Conservation (phyloP, 139 green algal genomes). For the Chlorella sp. region DNA sequence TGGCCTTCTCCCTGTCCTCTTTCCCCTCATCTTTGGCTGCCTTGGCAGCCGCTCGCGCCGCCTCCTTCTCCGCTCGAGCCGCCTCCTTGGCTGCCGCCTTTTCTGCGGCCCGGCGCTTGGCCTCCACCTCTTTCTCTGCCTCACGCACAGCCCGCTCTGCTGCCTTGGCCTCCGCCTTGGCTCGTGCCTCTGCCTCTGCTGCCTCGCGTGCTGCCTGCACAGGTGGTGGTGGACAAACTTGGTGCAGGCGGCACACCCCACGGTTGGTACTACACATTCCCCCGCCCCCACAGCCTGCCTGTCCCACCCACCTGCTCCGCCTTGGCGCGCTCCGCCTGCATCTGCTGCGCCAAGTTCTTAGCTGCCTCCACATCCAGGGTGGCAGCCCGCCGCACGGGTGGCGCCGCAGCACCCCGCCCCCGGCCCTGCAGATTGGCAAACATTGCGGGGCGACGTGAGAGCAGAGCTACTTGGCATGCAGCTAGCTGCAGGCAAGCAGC, state of each 20-base stretch:
- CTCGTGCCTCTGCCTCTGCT: constrained; percentile 20
- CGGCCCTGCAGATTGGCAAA: background rate
- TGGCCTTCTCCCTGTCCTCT: background rate
- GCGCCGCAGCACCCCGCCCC: background rate
- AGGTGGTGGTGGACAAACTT: background rate
- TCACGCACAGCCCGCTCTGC: constrained; percentile 27
- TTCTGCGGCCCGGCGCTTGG: background rate
- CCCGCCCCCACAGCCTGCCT: background rate
- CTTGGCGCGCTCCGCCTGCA: background rate
- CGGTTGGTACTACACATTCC: too few species aligned
- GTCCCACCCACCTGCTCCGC: background rate
- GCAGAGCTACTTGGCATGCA: too few species aligned
- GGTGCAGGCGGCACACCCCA: background rate
- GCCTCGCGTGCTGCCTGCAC: background rate
- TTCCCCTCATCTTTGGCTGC: background rate
- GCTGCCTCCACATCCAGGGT: constrained; percentile 7
- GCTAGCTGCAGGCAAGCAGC: too few species aligned
- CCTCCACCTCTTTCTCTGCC: constrained; percentile 31
- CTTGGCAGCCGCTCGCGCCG: constrained; percentile 1
- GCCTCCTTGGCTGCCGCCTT: constrained; percentile 4
- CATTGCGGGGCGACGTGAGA: too few species aligned
- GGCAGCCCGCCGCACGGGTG: background rate
- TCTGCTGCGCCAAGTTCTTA: background rate
- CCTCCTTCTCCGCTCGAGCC: constrained; percentile 3
- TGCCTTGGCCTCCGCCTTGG: background rate